Base-by-base conservation (phyloP, 345 rosid genomes). In the Iberis pinnata region DNA sequence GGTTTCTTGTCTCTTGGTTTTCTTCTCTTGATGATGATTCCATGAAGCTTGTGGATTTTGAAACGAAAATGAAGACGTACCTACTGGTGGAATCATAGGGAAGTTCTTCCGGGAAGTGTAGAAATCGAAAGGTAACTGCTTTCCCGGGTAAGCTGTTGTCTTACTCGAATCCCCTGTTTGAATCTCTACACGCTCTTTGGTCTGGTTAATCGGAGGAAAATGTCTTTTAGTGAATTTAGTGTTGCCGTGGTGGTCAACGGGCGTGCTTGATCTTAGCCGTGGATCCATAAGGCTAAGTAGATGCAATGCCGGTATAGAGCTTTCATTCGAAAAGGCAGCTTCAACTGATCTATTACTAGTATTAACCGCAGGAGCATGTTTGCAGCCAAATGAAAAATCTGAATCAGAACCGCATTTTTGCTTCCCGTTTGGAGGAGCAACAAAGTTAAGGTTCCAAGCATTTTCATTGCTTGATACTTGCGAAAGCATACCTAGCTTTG, bases 271-370 rank as follows among this genome's bases (percentile, higher is more conserved):
- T 11, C 44, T 64, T 14, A 73, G 36, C 53, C 81, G 75, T 44
- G 87, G 89, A 79, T 88, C 86, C 96, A 86, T 84, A 39, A 86
- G 96, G 73, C 92, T 86, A 31, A 86, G 88, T 61, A 93, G 76
- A 76, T 83, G 89, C 90, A 93, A 70, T 12, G 97, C 95, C 7
- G 97, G 80, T 62, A 88, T 84, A 25, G 57, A 39, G 42, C 84
- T 79, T 32, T 93, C 95, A 41, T 75, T 88, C 33, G 88, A 66
- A 61, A 60, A 79, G 8, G 72, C 57, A 7, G 72, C 57, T 50
- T 88, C 95, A 24, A 73, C 27, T 4, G 88, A 58, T 18, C 79
- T 75, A 41, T 32, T 41, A 24, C 16, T 12, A n/a, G n/a, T n/a
- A 35, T 15, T 18, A 65, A 35, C 15, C 35, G 60, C 60, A 50